phyloP scores from a whole-genome alignment of 2,329 filamentous ascomycete genomes.

The Paecilomyces dactylethromorphus region DNA sequence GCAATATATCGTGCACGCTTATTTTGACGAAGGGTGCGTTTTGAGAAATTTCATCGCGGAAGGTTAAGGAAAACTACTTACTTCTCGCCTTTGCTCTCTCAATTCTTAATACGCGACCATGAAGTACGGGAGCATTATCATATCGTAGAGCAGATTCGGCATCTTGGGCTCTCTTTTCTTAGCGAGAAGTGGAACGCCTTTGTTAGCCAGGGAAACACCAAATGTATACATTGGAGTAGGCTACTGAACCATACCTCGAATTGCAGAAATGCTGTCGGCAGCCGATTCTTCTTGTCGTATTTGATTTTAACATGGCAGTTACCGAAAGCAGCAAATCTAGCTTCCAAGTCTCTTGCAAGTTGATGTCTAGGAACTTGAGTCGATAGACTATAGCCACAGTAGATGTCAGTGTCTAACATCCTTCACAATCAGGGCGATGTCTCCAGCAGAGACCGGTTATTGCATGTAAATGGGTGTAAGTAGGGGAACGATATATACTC shows the following conservation, averaged over 20 bases:
- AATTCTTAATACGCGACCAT: slow-evolving; percentile 12
- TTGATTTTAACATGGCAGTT: slow-evolving; percentile 30
- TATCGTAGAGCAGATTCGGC: slow-evolving; percentile 17
- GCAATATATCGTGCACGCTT: background rate
- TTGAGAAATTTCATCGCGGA: background rate
- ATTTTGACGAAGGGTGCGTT: background rate
- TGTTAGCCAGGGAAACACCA: background rate
- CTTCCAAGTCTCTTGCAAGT: slow-evolving; percentile 21
- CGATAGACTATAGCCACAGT: slow-evolving; percentile 16
- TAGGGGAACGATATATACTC: slow-evolving; percentile 7
- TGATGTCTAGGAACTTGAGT: slow-evolving; percentile 18
- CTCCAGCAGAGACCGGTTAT: too few species aligned
- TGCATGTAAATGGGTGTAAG: background rate
- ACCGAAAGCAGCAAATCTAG: slow-evolving; percentile 23
- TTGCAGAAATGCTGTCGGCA: slow-evolving; percentile 33
- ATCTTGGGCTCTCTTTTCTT: slow-evolving; percentile 17
- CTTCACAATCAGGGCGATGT: too few species aligned
- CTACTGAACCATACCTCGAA: slow-evolving; percentile 19
- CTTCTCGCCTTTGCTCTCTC: slow-evolving; percentile 14
- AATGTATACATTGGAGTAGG: background rate
- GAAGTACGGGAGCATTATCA: slow-evolving; percentile 6
- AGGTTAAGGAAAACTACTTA: slow-evolving; percentile 5
- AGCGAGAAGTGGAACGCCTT: too few species aligned
- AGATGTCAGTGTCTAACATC: background rate
- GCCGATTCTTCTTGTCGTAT: slow-evolving; percentile 20